These are phyloP conservation scores for Talaromyces rugulosus DNA, from an alignment of 2,329 filamentous ascomycete genomes.

Conservation along the genomic window DNA sequence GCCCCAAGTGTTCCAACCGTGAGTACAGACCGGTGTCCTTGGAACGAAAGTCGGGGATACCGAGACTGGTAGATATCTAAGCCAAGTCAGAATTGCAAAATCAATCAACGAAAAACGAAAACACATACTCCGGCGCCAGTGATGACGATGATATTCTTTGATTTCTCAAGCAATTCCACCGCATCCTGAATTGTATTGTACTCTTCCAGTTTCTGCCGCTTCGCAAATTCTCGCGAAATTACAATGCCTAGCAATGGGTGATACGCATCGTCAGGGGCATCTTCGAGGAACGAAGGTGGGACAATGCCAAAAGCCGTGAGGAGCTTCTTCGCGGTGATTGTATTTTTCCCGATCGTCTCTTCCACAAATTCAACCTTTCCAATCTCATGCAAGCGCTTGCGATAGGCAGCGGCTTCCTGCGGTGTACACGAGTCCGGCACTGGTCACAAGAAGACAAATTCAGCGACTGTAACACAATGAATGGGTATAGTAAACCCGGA, in stretches of 20 bases:
- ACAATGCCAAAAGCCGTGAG: slow-evolving; percentile 80
- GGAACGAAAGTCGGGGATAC: slow-evolving; percentile 94
- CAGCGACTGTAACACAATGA: neutral
- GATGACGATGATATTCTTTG: slow-evolving; percentile 83
- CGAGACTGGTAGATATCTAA: slow-evolving; percentile 85
- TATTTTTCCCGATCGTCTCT: slow-evolving; percentile 64
- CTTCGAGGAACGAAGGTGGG: slow-evolving; percentile 69
- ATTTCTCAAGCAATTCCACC: slow-evolving; percentile 67
- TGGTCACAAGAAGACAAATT: slow-evolving; percentile 14
- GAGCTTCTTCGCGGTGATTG: slow-evolving; percentile 74
- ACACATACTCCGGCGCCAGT: slow-evolving; percentile 72
- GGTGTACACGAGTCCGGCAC: slow-evolving; percentile 58
- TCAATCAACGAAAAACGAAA: neutral
- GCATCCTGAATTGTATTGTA: slow-evolving; percentile 90
- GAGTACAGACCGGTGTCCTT: slow-evolving; percentile 90
- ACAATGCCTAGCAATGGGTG: slow-evolving; percentile 71
- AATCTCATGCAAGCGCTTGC: slow-evolving; percentile 66
- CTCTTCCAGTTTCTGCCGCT: slow-evolving; percentile 70
- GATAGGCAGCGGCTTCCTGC: slow-evolving; percentile 65
- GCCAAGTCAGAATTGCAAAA: neutral
- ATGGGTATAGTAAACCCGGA: neutral
- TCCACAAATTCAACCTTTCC: slow-evolving; percentile 76
- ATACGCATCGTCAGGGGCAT: slow-evolving; percentile 67
- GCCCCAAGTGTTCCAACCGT: slow-evolving; percentile 71
- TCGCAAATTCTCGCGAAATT: slow-evolving; percentile 74